Base-by-base conservation (phyloP, 768 basidiomycete genomes). In the Psilocybe azurescens region DNA sequence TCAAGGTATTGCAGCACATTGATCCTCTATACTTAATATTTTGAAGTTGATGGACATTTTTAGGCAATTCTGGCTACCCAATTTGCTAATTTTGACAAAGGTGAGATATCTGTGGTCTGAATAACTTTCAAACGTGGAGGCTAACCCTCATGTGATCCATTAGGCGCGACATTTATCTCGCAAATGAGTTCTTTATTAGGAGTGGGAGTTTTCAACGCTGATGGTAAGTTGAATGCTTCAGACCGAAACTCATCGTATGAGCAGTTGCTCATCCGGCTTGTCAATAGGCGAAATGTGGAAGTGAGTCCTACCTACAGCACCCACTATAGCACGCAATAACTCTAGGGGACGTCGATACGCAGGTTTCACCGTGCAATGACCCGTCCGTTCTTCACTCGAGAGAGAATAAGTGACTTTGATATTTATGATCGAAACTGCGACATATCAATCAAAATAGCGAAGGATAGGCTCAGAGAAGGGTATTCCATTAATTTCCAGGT, bases 361-460 rank as follows among this genome's bases (percentile, higher is more conserved):
- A 68, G 88, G 65, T 82, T 88, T 64, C 88, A 90, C 68, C 83
- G 89, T 11, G 67, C 78, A 3, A 87, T 91, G 77, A 86, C 88
- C 0, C 83, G 89, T 0, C 89, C 89, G 0, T 90, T 90, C 77
- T 90, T 91, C 76, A 81, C 72, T 59, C 81, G 79, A 38, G 88
- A 89, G 30, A 75, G 81, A 44, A 81, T 89, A 51, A 82, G 79
- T 53, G 82, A 88, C 67, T 89, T 88, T 59, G 83, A 87, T 41
- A 85, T 82, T 33, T 88, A 88, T 64, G 85, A 83, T 56, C 75
- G 81, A 11, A 85, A 87, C 49, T 77, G 84, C 5, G 77, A 79
- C 48, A 71, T 80, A 32, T 79, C 81, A 3, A 72, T 90, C 9
- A 65, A 69, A 5, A 68, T 77, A 48, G 77, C 85, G 60, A 81